These are phyloP conservation scores for Bromus sterilis DNA, from an alignment of 176 grass and related monocot genomes.

Conservation along the genomic window DNA sequence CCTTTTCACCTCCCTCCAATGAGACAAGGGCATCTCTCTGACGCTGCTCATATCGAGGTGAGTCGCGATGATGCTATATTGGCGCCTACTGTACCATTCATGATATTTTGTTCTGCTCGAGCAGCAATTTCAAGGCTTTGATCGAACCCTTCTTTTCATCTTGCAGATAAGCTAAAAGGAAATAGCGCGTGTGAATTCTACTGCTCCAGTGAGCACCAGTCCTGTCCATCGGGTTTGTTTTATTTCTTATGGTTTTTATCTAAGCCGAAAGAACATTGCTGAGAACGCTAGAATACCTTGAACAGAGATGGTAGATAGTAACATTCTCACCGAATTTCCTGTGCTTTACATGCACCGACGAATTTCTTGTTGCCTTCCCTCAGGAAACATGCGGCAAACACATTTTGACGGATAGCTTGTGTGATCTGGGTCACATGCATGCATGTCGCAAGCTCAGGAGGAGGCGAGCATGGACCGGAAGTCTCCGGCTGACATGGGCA, in stretches of 20 bases:
- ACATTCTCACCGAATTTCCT: background rate
- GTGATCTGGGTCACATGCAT: constrained; percentile 1
- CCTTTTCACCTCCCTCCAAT: constrained; percentile 2
- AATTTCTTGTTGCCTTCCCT: background rate
- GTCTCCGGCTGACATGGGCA: constrained; percentile 34
- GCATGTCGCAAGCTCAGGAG: background rate
- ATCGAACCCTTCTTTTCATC: background rate
- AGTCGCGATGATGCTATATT: background rate
- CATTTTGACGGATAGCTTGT: background rate
- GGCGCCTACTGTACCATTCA: background rate
- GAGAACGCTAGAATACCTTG: background rate
- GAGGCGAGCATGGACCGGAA: no score
- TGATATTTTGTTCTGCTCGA: background rate
- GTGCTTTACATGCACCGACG: background rate
- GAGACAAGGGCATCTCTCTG: constrained; percentile 1
- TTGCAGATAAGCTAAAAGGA: background rate
- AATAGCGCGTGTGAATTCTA: background rate
- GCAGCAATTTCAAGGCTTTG: background rate
- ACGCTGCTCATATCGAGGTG: background rate
- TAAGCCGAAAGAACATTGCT: background rate
- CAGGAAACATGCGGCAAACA: constrained; percentile 6
- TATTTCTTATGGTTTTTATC: background rate
- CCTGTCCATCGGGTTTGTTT: background rate
- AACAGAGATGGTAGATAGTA: background rate
- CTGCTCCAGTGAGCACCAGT: no score